Evolutionary conservation across 768 basidiomycete genomes (phyloP), one percentile per base, ranked within the genome.

Genomic region (Tulasnella sp.): DNA sequence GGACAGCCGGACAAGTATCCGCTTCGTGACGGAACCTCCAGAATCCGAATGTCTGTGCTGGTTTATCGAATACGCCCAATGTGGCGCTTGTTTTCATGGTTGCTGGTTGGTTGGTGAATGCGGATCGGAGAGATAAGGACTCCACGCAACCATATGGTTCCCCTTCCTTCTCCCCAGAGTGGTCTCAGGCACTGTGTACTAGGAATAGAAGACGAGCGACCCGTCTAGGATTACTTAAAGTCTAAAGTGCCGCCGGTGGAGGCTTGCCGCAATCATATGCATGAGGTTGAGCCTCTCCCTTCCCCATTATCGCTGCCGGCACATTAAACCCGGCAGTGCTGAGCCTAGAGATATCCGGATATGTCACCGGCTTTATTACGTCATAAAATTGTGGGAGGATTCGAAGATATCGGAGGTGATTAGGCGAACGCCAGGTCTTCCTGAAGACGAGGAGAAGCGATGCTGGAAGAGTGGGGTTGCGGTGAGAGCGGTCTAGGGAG

Each of bases 71-170:
- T 19, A 52, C 27, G 27, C 62, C 62, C 12, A 5, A 68, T 27
- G 62, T 68, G 62, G 62, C 62, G 62, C 31, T 68, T 14, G 14
- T 34, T 68, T 68, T 68, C 62, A 34, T 34, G 62, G n/a, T 68
- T 34, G 62, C 27, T 68, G 34, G 62, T 68, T 68, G 62, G 62
- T 34, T 68, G 9, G 34, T 16, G 6, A 31, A 14, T n/a, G 9
- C 62, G 62, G 62, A 68, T 31, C 27, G 62, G 62, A 68, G 62
- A 68, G 62, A 68, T 68, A 68, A 68, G 62, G 62, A 68, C 62
- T 68, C 62, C 62, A 68, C 62, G 62, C 27, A 68, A 68, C 62
- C 62, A 68, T 68, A 68, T 68, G 62, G 62, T 31, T 31, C 62
- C 62, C 19, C 24, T 9, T 68, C 62, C 62, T 68, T 68, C 62